These are phyloP conservation scores for Cyberlindnera meyerae DNA, from an alignment of 805 yeast genomes.

Conservation along the genomic window DNA sequence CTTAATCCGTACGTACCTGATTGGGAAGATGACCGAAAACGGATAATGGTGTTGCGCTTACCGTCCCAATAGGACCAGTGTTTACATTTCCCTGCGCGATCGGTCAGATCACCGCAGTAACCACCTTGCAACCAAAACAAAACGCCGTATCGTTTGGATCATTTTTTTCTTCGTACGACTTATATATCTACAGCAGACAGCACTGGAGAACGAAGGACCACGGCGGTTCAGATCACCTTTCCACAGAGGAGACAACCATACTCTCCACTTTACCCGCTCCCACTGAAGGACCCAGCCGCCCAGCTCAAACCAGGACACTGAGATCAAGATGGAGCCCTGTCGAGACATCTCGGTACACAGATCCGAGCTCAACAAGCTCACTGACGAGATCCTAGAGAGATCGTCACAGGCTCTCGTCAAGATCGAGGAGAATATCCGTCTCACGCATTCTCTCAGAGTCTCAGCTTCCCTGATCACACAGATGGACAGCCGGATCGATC, in stretches of 20 bases:
- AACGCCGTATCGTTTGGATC: too few species aligned
- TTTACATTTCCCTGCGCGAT: slow-evolving; percentile 5
- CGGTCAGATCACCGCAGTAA: slow-evolving; percentile 2
- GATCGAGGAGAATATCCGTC: slow-evolving; percentile 23
- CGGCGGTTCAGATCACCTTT: too few species aligned
- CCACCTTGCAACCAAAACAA: slow-evolving; percentile 1
- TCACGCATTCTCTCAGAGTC: slow-evolving; percentile 18
- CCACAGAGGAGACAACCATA: too few species aligned
- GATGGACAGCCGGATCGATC: slow-evolving; percentile 21
- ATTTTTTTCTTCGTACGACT: too few species aligned
- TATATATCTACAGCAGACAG: too few species aligned
- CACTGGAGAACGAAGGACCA: too few species aligned
- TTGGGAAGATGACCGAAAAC: too few species aligned
- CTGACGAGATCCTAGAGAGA: slow-evolving; percentile 18
- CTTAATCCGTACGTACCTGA: too few species aligned
- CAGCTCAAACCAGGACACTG: not conserved
- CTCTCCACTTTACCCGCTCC: too few species aligned
- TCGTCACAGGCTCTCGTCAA: slow-evolving; percentile 17
- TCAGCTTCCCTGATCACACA: slow-evolving; percentile 16
- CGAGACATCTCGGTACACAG: slow-evolving; percentile 13
- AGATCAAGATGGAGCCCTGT: slow-evolving; percentile 5
- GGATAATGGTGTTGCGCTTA: slow-evolving; percentile 5
- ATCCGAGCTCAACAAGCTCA: slow-evolving; percentile 17
- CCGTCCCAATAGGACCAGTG: slow-evolving; percentile 10
- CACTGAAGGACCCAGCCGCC: not conserved